A percentile compares a stretch with the other conserved stretches of the same genome.
These are phyloP conservation scores for Phialocephala subalpina DNA, from an alignment of 2,329 filamentous ascomycete species.

Conservation along the genomic window DNA sequence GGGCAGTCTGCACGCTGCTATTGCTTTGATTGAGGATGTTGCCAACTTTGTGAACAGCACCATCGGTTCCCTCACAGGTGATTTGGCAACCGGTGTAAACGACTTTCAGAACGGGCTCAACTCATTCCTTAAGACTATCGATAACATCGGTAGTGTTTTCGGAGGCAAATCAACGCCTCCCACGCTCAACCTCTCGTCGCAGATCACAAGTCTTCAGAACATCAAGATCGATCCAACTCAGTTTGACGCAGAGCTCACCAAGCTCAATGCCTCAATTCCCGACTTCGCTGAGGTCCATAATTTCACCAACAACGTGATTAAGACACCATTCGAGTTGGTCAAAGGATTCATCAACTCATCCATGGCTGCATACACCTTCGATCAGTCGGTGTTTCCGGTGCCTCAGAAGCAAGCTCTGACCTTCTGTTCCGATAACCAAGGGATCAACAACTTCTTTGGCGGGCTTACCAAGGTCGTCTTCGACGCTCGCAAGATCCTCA, in stretches of 20 bases:
- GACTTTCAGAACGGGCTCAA: conserved; percentile 65
- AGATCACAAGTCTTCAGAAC: conserved; percentile 71
- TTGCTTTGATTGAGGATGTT: conserved; percentile 67
- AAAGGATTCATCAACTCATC: conserved; percentile 75
- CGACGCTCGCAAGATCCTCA: conserved; percentile 76
- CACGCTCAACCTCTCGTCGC: conserved; percentile 69
- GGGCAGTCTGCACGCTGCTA: conserved; percentile 77
- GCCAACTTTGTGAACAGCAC: conserved; percentile 66
- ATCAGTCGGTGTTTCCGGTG: conserved; percentile 80
- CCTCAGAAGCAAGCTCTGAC: conserved; percentile 82
- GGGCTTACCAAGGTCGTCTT: conserved; percentile 71
- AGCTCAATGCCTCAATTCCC: conserved; percentile 81
- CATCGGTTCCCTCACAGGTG: conserved; percentile 52
- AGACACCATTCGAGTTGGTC: conserved; percentile 82
- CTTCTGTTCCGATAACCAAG: conserved; percentile 89
- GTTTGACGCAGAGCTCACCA: conserved; percentile 73
- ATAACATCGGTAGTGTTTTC: conserved; percentile 53
- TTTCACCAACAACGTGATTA: conserved; percentile 76
- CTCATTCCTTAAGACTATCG: conserved; percentile 61
- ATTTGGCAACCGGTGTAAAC: conserved; percentile 57
- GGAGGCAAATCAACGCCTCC: conserved; percentile 53
- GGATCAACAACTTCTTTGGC: conserved; percentile 85
- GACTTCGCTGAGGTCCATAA: conserved; percentile 86
- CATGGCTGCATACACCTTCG: conserved; percentile 78
- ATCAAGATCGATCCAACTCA: conserved; percentile 73